phyloP scores from a whole-genome alignment of 352 stramenopile genomes.

The Pythium scleroteichum region DNA sequence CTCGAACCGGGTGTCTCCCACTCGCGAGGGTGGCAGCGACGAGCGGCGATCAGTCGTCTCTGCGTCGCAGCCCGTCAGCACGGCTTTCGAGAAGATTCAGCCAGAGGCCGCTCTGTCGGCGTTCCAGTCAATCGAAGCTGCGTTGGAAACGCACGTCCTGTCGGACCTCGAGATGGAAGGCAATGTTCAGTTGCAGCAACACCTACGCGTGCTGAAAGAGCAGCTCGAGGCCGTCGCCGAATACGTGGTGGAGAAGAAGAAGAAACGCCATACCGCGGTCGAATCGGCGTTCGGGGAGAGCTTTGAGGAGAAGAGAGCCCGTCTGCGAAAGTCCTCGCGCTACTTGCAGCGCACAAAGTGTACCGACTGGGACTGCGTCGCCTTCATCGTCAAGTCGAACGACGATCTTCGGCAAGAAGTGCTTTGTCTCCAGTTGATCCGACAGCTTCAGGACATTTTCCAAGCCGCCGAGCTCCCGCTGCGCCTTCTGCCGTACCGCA shows the following conservation, averaged over 20 bases:
- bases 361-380: constrained; percentile 69
- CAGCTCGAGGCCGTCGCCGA: constrained; percentile 71
- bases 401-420: constrained; percentile 98
- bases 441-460: constrained; percentile 96
- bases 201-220: constrained; percentile 63
- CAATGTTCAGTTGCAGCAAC: constrained; percentile 37
- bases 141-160: constrained; percentile 56
- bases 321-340: constrained; percentile 57
- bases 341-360: constrained; percentile 28
- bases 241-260: constrained; percentile 64
- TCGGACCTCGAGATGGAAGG: constrained; percentile 34
- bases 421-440: constrained; percentile 97
- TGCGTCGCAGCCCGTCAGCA: constrained; percentile 31
- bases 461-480: constrained; percentile 92
- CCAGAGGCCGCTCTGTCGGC: constrained; percentile 51
- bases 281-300: constrained; percentile 84
- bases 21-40: constrained; percentile 29
- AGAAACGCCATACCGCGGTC: constrained; percentile 61
- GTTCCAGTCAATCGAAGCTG: constrained; percentile 62
- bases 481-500: constrained; percentile 95
- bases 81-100: constrained; percentile 63
- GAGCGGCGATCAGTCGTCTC: constrained; percentile 53
- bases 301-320: constrained; percentile 77
- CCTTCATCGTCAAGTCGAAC: constrained; percentile 98
- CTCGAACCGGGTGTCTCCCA: constrained; percentile 1